Evolutionary conservation across 2,329 filamentous ascomycete species (phyloP).

Genomic region (Tolypocladium cylindrosporum): DNA sequence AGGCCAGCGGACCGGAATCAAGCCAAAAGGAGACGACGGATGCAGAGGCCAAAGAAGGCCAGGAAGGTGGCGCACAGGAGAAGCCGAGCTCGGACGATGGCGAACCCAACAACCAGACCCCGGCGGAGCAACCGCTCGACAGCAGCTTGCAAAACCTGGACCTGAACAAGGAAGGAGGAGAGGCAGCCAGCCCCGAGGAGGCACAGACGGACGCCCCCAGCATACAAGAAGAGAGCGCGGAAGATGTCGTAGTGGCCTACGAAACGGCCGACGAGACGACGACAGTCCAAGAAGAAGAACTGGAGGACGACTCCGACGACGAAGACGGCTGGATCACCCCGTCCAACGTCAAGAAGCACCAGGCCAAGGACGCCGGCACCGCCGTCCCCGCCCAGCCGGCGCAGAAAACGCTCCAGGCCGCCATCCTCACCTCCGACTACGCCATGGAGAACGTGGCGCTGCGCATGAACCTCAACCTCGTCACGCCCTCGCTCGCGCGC

Average conservation of each 20-base stretch:
- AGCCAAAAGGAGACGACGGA: conserved; percentile 29
- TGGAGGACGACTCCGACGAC: conserved; percentile 39
- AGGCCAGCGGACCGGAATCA: background rate
- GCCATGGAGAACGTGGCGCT: conserved; percentile 97
- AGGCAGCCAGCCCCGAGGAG: background rate
- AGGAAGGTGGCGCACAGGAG: conserved; percentile 13
- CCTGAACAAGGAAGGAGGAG: conserved; percentile 6
- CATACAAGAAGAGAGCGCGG: background rate
- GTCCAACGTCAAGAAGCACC: conserved; percentile 77
- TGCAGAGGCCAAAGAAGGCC: conserved; percentile 11
- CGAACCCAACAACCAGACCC: background rate
- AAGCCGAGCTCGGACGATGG: background rate
- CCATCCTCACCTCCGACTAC: conserved; percentile 90
- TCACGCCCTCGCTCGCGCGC: conserved; percentile 68
- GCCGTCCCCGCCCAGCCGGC: conserved; percentile 38
- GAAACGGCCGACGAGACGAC: conserved; percentile 9
- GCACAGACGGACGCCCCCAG: background rate
- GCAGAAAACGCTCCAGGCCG: conserved; percentile 65
- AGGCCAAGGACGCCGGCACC: conserved; percentile 51
- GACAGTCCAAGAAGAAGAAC: conserved; percentile 21
- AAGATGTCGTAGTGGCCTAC: background rate
- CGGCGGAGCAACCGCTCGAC: background rate
- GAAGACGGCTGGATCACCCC: conserved; percentile 89
- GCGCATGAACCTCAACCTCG: conserved; percentile 85
- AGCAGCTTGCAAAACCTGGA: conserved; percentile 13